Conservation (phyloP, 2,329 filamentous ascomycete genomes). For the Dactylella cylindrospora region DNA sequence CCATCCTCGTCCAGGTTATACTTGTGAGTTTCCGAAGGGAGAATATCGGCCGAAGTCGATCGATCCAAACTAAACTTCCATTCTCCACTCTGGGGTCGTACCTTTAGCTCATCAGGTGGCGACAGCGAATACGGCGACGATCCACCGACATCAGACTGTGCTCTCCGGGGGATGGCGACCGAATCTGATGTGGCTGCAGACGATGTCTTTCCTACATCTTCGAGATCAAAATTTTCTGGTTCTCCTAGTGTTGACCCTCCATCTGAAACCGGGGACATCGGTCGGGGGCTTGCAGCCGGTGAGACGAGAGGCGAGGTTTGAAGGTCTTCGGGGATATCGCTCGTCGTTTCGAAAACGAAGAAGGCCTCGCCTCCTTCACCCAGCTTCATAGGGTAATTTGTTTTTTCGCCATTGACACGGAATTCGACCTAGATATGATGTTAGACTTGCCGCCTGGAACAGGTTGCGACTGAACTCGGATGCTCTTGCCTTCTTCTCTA, state of each 20-base stretch:
- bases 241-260: conserved; percentile 53
- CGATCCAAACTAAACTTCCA: conserved; percentile 54
- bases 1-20: conserved; percentile 44
- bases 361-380: conserved; percentile 97
- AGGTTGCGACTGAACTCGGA: not conserved
- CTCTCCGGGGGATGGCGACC: conserved; percentile 50
- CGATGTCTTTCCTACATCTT: conserved; percentile 45
- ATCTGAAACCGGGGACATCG: conserved; percentile 47
- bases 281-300: conserved; percentile 75
- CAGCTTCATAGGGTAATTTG: conserved; percentile 96
- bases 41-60: conserved; percentile 59
- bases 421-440: conserved; percentile 71
- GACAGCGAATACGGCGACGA: conserved; percentile 53
- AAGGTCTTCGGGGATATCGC: conserved; percentile 84
- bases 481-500: conserved; percentile 76
- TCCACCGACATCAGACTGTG: conserved; percentile 56
- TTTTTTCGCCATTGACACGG: conserved; percentile 85
- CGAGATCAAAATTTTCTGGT: conserved; percentile 58
- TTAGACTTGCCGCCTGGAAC: conserved; percentile 5
- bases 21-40: conserved; percentile 54
- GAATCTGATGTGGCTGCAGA: conserved; percentile 46
- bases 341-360: conserved; percentile 95
- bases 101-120: conserved; percentile 49
- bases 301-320: conserved; percentile 94
- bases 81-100: conserved; percentile 50